phyloP scores from a whole-genome alignment of 495 filamentous ascomycete genomes.

The Aspergillus nanangensis region DNA sequence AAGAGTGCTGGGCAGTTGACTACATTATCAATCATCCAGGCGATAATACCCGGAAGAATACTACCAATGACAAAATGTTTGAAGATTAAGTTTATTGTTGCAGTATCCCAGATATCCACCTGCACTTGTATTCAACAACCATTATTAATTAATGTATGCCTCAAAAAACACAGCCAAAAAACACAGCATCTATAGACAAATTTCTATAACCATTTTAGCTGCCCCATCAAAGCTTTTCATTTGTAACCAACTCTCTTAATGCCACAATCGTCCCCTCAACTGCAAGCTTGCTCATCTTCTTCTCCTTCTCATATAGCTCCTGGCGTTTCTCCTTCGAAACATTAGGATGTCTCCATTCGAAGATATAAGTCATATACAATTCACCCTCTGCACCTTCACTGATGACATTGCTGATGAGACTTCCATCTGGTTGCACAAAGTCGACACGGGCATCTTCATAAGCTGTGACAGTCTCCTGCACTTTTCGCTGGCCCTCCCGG shows the following conservation, averaged over 20 bases:
- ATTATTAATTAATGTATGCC: too few species aligned
- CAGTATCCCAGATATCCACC: too few species aligned
- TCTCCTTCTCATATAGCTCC: not conserved
- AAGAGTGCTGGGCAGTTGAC: too few species aligned
- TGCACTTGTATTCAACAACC: too few species aligned
- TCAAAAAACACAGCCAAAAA: too few species aligned
- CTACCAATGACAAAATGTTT: too few species aligned
- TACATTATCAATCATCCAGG: too few species aligned
- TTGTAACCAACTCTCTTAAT: not conserved
- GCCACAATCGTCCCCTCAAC: not conserved
- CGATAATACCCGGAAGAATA: too few species aligned
- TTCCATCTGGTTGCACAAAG: not conserved
- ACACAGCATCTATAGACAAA: too few species aligned
- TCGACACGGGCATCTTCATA: not conserved
- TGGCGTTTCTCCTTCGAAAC: not conserved
- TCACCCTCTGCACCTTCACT: not conserved
- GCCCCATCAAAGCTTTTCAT: not conserved
- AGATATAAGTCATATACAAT: not conserved
- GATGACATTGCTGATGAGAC: not conserved
- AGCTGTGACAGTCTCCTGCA: not conserved
- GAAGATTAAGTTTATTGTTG: too few species aligned
- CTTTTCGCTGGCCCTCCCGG: not conserved
- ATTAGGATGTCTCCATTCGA: not conserved
- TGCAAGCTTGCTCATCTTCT: not conserved
- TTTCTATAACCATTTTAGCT: too few species aligned